phyloP scores from a whole-genome alignment of 1,284 basidiomycete species.

The Cryptococcus sp. region DNA sequence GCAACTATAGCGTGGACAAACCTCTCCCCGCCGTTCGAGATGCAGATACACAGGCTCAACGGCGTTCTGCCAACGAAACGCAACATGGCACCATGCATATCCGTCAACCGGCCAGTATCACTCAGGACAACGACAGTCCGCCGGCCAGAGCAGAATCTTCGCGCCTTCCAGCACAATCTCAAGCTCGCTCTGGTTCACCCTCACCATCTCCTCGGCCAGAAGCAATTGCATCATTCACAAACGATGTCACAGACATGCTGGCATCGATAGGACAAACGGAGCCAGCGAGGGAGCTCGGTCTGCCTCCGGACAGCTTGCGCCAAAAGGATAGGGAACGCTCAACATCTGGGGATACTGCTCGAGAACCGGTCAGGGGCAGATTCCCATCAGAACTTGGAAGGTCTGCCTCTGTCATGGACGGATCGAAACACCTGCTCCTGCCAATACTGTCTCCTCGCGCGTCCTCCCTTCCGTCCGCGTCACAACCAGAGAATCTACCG shows the following conservation, averaged over 20 bases:
- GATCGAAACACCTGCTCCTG: constrained; percentile 2
- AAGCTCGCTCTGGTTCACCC: constrained; percentile 3
- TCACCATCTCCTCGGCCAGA: constrained; percentile 19
- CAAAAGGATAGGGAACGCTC: constrained; percentile 4
- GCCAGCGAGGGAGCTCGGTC: constrained; percentile 39
- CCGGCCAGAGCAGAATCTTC: neutral
- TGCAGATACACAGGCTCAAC: neutral
- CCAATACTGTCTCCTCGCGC: constrained; percentile 12
- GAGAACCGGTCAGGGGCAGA: constrained; percentile 2
- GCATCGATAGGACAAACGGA: constrained; percentile 38
- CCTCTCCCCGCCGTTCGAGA: constrained; percentile 14
- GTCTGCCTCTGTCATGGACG: constrained; percentile 4
- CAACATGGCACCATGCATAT: constrained; percentile 21
- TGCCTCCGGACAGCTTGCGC: constrained; percentile 35
- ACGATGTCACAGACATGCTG: constrained; percentile 46
- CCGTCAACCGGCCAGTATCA: constrained; percentile 33
- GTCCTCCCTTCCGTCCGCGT: constrained; percentile 12
- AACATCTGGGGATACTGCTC: constrained; percentile 6
- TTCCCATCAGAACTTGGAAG: constrained; percentile 9
- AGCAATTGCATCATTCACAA: constrained; percentile 35
- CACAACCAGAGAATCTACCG: neutral
- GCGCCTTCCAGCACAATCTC: neutral
- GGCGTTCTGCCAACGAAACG: neutral
- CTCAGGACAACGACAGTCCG: constrained; percentile 10
- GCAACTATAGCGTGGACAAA: constrained; percentile 14